Percentiles rank a stretch among this genome's conserved stretches.
These are phyloP conservation scores for Phaeotremella fagi DNA, from an alignment of 768 basidiomycete genomes.

Conservation along the genomic window DNA sequence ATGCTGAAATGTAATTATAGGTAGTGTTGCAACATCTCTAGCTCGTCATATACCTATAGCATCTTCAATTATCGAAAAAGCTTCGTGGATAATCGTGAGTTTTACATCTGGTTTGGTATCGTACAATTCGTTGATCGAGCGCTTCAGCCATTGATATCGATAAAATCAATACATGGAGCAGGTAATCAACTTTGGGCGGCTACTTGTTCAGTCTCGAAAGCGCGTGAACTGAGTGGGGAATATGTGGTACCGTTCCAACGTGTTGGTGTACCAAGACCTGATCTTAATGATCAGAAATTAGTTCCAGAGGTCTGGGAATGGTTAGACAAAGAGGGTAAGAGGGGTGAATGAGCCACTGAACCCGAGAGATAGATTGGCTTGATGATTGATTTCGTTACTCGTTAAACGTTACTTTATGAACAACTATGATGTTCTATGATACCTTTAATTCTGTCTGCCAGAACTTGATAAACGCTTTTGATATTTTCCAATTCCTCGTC, in stretches of 20 bases:
- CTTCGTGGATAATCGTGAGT: slow-evolving; percentile 32
- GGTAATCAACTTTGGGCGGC: slow-evolving; percentile 38
- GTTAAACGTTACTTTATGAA: not conserved
- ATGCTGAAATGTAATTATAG: slow-evolving; percentile 6
- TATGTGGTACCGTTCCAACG: slow-evolving; percentile 36
- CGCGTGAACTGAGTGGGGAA: slow-evolving; percentile 23
- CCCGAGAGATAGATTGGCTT: no score
- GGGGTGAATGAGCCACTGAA: slow-evolving; percentile 6
- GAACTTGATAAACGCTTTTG: slow-evolving; percentile 10
- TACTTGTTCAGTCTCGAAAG: slow-evolving; percentile 20
- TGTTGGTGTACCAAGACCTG: slow-evolving; percentile 27
- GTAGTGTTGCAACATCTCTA: slow-evolving; percentile 34
- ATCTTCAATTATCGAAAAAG: slow-evolving; percentile 5
- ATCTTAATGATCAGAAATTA: slow-evolving; percentile 18
- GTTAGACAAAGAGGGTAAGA: slow-evolving; percentile 29
- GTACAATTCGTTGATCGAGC: not conserved
- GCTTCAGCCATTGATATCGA: slow-evolving; percentile 12
- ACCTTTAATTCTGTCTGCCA: slow-evolving; percentile 18
- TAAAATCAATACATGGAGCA: slow-evolving; percentile 18
- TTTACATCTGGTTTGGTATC: not conserved
- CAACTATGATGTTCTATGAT: slow-evolving; percentile 15
- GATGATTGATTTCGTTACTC: no score
- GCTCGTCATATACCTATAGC: slow-evolving; percentile 17
- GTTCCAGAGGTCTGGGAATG: slow-evolving; percentile 33
- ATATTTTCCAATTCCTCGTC: slow-evolving; percentile 52